Percentiles rank a stretch among this genome's conserved stretches.
phyloP scores from a whole-genome alignment of 2,329 filamentous ascomycete species.

The Claviceps monticola region DNA sequence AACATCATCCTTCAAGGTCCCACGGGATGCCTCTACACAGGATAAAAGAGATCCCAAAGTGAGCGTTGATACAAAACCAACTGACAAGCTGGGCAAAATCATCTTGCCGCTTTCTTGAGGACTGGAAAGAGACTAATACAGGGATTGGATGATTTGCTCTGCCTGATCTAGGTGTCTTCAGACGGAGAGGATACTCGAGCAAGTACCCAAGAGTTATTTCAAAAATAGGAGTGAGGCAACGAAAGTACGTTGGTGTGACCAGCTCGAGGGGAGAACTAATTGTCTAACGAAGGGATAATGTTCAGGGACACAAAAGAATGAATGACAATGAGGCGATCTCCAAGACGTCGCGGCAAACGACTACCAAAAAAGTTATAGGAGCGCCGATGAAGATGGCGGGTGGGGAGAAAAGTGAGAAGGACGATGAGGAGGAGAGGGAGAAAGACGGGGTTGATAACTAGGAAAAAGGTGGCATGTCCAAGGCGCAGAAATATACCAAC shows the following conservation, averaged over 20 bases:
- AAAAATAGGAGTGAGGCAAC: background rate
- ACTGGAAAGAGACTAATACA: background rate
- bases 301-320: constrained; percentile 3
- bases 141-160: background rate
- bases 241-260: background rate
- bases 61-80: background rate
- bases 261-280: background rate
- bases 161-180: background rate
- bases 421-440: background rate
- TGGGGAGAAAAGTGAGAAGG: background rate
- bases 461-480: background rate
- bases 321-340: constrained; percentile 2
- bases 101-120: background rate
- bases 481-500: background rate
- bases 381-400: background rate
- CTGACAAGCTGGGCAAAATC: background rate
- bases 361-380: constrained; percentile 2
- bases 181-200: background rate
- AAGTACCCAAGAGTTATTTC: constrained; percentile 2
- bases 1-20: background rate
- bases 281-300: constrained; percentile 2
- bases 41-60: constrained; percentile 4
- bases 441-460: constrained; percentile 4
- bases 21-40: background rate
- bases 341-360: background rate